phyloP scores from a whole-genome alignment of 2,329 filamentous ascomycete species.

The Xylariaceae sp. region DNA sequence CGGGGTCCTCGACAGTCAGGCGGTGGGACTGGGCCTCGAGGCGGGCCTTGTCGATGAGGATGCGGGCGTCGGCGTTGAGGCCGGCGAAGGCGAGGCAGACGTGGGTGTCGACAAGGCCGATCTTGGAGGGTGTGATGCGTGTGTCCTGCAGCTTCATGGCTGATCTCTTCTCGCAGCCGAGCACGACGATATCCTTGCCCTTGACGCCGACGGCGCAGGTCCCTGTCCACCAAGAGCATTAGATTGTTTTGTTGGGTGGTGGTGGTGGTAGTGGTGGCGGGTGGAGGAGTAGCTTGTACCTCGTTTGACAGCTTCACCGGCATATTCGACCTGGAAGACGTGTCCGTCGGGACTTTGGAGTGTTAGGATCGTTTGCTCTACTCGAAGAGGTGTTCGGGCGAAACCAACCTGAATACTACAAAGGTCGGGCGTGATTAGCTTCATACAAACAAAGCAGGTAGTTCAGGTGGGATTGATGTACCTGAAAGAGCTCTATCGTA shows the following conservation, averaged over 20 bases:
- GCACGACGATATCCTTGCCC: conserved; percentile 86
- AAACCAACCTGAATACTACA: conserved; percentile 76
- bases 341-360: conserved; percentile 88
- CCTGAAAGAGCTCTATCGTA: conserved; percentile 99
- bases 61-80: conserved; percentile 94
- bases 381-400: conserved; percentile 4
- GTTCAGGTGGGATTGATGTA: conserved; percentile 48
- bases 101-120: conserved; percentile 91
- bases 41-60: conserved; percentile 96
- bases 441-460: conserved; percentile 20
- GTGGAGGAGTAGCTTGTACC: conserved; percentile 52
- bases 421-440: conserved; percentile 40
- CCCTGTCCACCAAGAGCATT: conserved; percentile 48
- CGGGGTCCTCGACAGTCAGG: conserved; percentile 93
- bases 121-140: conserved; percentile 97
- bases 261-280: no score
- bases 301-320: conserved; percentile 96
- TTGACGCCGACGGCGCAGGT: conserved; percentile 98
- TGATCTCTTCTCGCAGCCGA: conserved; percentile 97
- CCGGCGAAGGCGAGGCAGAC: conserved; percentile 96
- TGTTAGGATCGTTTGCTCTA: conserved; percentile 39
- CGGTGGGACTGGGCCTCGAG: conserved; percentile 97
- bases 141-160: conserved; percentile 99
- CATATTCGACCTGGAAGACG: conserved; percentile 99
- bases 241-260: conserved; percentile 4